phyloP scores from a whole-genome alignment of 2,329 filamentous ascomycete species.

The Alternaria gaisen region DNA sequence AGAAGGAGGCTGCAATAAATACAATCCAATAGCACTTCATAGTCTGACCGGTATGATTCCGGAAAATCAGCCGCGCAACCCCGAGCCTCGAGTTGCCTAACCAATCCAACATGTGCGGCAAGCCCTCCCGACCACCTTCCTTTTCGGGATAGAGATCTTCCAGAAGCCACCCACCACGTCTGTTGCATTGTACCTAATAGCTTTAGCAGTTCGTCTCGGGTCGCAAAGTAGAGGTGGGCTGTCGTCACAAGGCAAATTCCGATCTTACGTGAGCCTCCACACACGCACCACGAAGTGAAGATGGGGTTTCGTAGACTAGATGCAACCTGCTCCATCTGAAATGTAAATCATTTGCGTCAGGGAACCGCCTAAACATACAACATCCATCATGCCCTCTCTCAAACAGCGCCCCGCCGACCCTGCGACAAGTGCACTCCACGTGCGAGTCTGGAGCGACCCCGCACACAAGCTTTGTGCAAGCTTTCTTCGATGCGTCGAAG shows the following conservation, averaged over 20 bases:
- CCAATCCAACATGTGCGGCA: not conserved
- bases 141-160: not conserved
- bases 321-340: not conserved
- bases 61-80: not conserved
- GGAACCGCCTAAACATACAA: not conserved
- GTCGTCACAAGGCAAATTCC: not conserved
- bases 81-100: not conserved
- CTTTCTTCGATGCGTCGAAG: constrained; percentile 1
- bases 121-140: not conserved
- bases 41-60: not conserved
- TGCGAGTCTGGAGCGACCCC: not conserved
- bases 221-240: not conserved
- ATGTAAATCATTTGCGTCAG: not conserved
- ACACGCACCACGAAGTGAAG: not conserved
- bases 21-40: not conserved
- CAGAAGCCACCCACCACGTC: not conserved
- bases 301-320: not conserved
- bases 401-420: not conserved
- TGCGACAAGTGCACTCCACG: not conserved
- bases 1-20: not conserved
- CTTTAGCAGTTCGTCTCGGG: not conserved
- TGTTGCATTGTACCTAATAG: not conserved
- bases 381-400: not conserved
- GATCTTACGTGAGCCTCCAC: not conserved
- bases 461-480: constrained; percentile 2